Evolutionary conservation across 495 filamentous ascomycete species (phyloP), one percentile per base, ranked within the genome.

Genomic region (Aspergillus leporis): DNA sequence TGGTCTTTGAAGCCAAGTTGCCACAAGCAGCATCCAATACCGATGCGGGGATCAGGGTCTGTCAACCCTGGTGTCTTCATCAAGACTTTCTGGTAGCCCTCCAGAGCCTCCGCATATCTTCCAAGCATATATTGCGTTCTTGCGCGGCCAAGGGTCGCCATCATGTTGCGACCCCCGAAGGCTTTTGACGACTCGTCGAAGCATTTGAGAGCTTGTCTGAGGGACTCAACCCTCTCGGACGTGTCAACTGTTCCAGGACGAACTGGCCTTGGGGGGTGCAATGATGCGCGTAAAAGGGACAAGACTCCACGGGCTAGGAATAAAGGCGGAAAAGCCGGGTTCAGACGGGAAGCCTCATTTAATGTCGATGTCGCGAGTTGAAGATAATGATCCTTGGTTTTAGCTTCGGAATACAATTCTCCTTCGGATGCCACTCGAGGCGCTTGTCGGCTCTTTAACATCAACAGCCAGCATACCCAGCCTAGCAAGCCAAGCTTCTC

Each of bases 41-140:
- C 94, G 61, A 98, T 92, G 53, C 94, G 81, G 62, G 94, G 95
- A 71, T 98, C 94, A 4, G 94, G 94, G 65, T 98, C 95, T n/a
- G 87, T 84, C 53, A 98, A 77, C 57, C 91, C 87, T 12, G 94
- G 94, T 79, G 90, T 88, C 72, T 88, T 90, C 63, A 83, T 74
- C 18, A 98, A 75, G 0, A 89, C 93, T 51, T 90, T 88, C 71
- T 98, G 94, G 66, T 98, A 98, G 16, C 81, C 78, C 56, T 89
- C 84, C 41, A 98, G 70, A 14, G 95, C 87, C 41, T 97, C 92
- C 5, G 86, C 79, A 66, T 88, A 95, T 70, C 87, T 87, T 36
- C 90, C 90, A 36, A 95, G 79, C 25, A 91, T 89, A 69, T 90
- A 98, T 48, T 90, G 79, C 8, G 90, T 88, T 60, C 91, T 83